These are phyloP conservation scores for Talaromyces piceae DNA, from an alignment of 2,329 filamentous ascomycete genomes.

Conservation along the genomic window DNA sequence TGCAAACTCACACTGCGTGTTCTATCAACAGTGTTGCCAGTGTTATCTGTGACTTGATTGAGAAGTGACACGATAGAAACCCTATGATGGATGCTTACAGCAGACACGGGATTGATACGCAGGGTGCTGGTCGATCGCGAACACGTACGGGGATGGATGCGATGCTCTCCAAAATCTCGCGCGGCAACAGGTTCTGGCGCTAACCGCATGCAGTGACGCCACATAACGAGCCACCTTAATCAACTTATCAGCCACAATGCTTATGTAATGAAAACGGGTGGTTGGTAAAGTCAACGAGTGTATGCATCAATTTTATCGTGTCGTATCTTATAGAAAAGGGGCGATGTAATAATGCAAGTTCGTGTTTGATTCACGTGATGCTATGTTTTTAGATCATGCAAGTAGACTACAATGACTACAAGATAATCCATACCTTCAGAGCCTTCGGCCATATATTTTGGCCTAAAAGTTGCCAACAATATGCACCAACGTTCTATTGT, in stretches of 20 bases:
- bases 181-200: constrained; percentile 9
- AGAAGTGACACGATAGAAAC: not conserved
- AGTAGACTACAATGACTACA: no score
- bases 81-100: constrained; percentile 6
- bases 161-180: constrained; percentile 15
- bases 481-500: no score
- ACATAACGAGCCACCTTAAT: not conserved
- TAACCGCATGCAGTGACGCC: constrained; percentile 6
- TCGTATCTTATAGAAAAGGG: no score
- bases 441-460: no score
- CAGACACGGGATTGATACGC: constrained; percentile 3
- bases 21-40: not conserved
- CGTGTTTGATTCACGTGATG: no score
- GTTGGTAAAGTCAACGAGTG: no score
- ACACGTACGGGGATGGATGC: constrained; percentile 11
- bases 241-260: no score
- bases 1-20: constrained; percentile 9
- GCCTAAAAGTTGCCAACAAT: no score
- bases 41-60: not conserved
- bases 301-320: no score
- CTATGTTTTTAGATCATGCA: no score
- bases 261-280: constrained; percentile 1
- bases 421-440: no score
- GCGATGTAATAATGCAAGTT: no score
- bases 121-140: constrained; percentile 11